These are phyloP conservation scores for Prototheca wickerhamii DNA, from an alignment of 163 green algal genomes.

Conservation along the genomic window DNA sequence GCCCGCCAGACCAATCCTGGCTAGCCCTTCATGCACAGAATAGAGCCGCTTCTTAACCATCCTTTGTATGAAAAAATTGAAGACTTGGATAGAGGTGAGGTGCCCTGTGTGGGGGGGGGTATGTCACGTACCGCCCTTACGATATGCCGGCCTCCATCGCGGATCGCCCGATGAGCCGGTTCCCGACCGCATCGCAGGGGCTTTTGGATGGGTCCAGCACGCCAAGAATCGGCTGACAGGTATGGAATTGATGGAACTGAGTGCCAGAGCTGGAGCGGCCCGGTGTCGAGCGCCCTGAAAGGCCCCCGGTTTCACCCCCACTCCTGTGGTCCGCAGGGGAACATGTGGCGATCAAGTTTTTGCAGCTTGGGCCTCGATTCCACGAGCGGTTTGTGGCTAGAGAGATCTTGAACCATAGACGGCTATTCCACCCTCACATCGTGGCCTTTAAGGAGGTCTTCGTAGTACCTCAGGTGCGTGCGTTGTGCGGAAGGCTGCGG, in stretches of 20 bases:
- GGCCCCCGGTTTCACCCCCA: not conserved
- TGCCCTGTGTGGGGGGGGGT: not conserved
- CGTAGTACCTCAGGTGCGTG: conserved; percentile 17
- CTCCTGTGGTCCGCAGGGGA: conserved; percentile 11
- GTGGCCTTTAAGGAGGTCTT: conserved; percentile 55
- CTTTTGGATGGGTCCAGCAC: conserved; percentile 32
- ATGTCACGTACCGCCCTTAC: not conserved
- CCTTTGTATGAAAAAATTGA: no score
- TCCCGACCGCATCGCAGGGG: conserved; percentile 12
- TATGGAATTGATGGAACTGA: no score
- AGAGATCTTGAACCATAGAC: conserved; percentile 54
- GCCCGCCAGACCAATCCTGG: no score
- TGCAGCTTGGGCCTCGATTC: conserved; percentile 24
- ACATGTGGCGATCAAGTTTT: conserved; percentile 38
- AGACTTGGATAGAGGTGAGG: no score
- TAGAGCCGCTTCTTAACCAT: no score
- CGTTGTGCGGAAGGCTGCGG: not conserved
- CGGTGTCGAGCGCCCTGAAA: no score
- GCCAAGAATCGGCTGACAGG: conserved; percentile 23
- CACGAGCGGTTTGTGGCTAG: conserved; percentile 40
- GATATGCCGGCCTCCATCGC: not conserved
- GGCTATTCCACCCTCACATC: conserved; percentile 50
- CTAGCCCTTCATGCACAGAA: no score
- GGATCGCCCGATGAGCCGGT: not conserved
- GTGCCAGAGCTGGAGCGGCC: no score